Evolutionary conservation across 2,329 filamentous ascomycete genomes (phyloP).

Genomic region (Endoconidiophora laricicola): DNA sequence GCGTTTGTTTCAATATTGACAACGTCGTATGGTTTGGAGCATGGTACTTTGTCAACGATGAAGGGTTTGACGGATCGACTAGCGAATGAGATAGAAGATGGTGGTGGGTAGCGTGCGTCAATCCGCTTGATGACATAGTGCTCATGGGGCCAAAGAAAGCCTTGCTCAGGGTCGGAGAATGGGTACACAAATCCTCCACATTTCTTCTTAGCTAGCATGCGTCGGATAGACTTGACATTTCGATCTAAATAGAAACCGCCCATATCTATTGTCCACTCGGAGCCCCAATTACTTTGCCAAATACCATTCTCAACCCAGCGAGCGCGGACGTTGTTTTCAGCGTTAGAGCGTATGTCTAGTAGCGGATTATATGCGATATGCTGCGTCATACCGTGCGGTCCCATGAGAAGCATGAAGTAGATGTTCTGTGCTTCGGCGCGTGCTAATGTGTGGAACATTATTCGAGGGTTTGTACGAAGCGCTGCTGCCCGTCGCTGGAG

Average conservation of each 20-base stretch:
- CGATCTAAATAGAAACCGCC: not conserved
- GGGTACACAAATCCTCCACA: not conserved
- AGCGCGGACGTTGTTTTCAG: constrained; percentile 13
- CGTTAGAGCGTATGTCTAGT: constrained; percentile 4
- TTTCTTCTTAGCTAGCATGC: not conserved
- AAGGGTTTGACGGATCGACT: not conserved
- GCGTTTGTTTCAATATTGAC: not conserved
- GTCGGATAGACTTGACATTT: not conserved
- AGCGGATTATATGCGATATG: not conserved
- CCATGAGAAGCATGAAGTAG: not conserved
- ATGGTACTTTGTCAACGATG: not conserved
- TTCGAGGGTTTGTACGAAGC: not conserved
- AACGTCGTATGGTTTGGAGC: not conserved
- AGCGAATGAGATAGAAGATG: not conserved
- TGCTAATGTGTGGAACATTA: not conserved
- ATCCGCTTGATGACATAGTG: not conserved
- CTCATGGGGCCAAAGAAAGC: not conserved
- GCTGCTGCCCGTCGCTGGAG: not conserved
- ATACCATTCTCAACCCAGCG: constrained; percentile 13
- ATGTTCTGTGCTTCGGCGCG: not conserved
- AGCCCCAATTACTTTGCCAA: constrained; percentile 12
- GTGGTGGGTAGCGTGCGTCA: no score
- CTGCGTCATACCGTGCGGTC: not conserved
- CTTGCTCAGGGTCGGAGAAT: not conserved
- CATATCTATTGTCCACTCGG: constrained; percentile 5